Percentiles rank a stretch among this genome's conserved stretches.
Evolutionary conservation across 2,329 filamentous ascomycete genomes (phyloP).

Genomic region (Colletotrichum graminicola): DNA sequence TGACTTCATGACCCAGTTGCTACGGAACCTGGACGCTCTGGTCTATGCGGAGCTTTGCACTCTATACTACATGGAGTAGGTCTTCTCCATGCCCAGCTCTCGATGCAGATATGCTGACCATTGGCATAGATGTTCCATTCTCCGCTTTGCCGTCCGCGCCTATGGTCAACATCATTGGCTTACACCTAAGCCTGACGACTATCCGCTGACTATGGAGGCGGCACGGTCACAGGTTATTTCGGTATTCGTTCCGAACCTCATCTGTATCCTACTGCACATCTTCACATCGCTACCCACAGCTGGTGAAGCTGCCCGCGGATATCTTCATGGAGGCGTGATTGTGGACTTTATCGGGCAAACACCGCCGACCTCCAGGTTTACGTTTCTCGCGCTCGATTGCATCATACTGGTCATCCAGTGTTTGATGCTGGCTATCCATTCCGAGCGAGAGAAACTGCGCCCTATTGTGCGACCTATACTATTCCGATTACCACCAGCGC

Average conservation of each 20-base stretch:
- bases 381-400: conserved; percentile 68
- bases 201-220: conserved; percentile 67
- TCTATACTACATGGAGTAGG: conserved; percentile 79
- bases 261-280: conserved; percentile 72
- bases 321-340: conserved; percentile 75
- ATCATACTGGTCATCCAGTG: conserved; percentile 70
- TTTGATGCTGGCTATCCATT: conserved; percentile 73
- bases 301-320: conserved; percentile 72
- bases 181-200: conserved; percentile 70
- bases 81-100: background rate
- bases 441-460: conserved; percentile 69
- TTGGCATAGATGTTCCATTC: conserved; percentile 70
- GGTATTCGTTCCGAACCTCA: conserved; percentile 68
- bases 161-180: conserved; percentile 73
- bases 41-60: conserved; percentile 74
- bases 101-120: conserved; percentile 39
- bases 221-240: conserved; percentile 68
- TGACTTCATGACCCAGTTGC: conserved; percentile 70
- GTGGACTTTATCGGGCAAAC: conserved; percentile 77
- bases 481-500: conserved; percentile 27
- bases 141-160: conserved; percentile 70
- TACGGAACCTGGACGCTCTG: conserved; percentile 71
- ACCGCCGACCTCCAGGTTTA: conserved; percentile 68
- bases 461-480: conserved; percentile 48
- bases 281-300: conserved; percentile 67